Base-by-base conservation (phyloP, 2,329 filamentous ascomycete species). In the Paraphaeosphaeria minitans region DNA sequence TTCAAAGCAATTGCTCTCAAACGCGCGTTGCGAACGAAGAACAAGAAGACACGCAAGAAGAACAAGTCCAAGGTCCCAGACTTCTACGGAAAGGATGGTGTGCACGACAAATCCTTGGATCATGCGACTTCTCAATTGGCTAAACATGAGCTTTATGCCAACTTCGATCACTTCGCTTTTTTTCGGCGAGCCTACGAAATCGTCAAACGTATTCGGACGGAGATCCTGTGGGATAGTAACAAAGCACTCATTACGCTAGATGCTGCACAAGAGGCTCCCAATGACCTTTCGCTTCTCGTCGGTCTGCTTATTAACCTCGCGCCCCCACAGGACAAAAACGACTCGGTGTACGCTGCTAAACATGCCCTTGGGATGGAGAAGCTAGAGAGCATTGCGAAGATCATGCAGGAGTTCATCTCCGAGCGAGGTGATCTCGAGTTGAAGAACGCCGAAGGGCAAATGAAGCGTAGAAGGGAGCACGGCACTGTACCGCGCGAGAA, bases 111-210 rank as follows among this genome's bases (percentile, higher is more conserved):
- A 1, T 53, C 62, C 1, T 50, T 69, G 12, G 33, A 14, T 2
- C 46, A 37, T 12, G 60, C 61, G 50, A 43, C 50, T n/a, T 39
- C 46, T 10, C 47, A 56, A 33, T 57, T 68, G 31, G 46, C 54
- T 27, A 53, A 51, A 5, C 41, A 61, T 12, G 65, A 70, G 45
- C 22, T 67, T 4, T 61, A 67, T 41, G 59, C 50, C 19, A 56
- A 59, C 46, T 70, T 68, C 56, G 66, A 70, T 45, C 66, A 67
- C 41, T 63, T 66, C 9, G 50, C 57, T 13, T 62, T 67, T 53
- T 68, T 62, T 50, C 63, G 65, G 1, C 62, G 66, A 13, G 57
- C 53, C 12, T 65, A 54, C 50, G 41, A 45, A 2, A 45, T 65
- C 16, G n/a, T 66, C 10, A 31, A 45, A 1, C 48, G 55, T 16